Conservation (phyloP, 139 green algal genomes). For the Chlamydomonas incerta region DNA sequence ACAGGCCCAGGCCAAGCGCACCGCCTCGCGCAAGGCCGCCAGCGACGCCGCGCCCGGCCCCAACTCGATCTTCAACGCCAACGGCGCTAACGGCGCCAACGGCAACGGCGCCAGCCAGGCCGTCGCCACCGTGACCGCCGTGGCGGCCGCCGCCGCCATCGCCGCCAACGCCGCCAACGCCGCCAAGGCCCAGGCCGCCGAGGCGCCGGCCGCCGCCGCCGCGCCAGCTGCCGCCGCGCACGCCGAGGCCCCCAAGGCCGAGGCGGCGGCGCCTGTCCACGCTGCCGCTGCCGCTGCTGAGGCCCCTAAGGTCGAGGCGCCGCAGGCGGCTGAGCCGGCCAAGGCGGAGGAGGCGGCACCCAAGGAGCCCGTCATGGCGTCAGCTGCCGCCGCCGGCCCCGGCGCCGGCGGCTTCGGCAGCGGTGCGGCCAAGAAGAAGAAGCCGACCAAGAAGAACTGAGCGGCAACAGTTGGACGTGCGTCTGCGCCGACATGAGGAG, state of each 20-base stretch:
- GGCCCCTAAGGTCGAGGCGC: neutral
- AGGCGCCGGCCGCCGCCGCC: too few relatives aligned
- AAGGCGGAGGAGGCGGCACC: neutral
- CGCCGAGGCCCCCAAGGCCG: neutral
- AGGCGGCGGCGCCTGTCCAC: neutral
- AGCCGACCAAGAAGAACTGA: neutral
- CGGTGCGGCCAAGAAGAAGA: neutral
- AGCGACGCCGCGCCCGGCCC: too few relatives aligned
- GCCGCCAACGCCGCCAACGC: too few relatives aligned
- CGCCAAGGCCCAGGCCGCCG: neutral
- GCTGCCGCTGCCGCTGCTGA: too few relatives aligned
- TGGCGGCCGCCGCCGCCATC: neutral
- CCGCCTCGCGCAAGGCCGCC: neutral
- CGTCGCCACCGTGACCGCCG: neutral
- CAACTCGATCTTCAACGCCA: too few relatives aligned
- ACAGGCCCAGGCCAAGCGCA: neutral
- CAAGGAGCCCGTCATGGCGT: neutral
- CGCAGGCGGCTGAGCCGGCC: neutral
- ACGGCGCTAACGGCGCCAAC: neutral
- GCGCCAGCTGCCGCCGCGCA: too few relatives aligned
- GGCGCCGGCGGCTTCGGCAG: too few relatives aligned
- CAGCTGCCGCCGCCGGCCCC: too few relatives aligned
- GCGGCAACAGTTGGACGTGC: too few relatives aligned
- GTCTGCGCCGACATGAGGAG: too few relatives aligned
- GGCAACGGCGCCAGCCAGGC: too few relatives aligned